Percentiles rank a stretch among this genome's conserved stretches.
Evolutionary conservation across 1,284 basidiomycete species (phyloP).

Genomic region (Cystobasidiaceae sp.): DNA sequence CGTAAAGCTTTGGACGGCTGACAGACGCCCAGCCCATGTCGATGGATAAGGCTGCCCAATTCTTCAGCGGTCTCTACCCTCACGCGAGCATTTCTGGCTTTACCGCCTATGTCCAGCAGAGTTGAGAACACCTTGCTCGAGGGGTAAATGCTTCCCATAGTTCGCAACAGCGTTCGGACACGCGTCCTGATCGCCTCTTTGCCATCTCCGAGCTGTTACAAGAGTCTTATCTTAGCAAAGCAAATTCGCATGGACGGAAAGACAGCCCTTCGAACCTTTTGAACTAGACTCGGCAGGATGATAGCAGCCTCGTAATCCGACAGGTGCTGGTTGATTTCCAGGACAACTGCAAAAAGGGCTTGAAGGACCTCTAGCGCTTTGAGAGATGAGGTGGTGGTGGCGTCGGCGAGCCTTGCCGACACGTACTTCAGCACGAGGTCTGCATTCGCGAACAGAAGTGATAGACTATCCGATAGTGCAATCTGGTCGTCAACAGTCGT

Average conservation of each 20-base stretch:
- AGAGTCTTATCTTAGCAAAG: not conserved
- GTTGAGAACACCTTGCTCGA: constrained; percentile 84
- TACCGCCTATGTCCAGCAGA: constrained; percentile 76
- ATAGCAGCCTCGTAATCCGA: constrained; percentile 81
- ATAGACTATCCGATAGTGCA: constrained; percentile 54
- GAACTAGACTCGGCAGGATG: constrained; percentile 83
- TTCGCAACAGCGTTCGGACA: constrained; percentile 52
- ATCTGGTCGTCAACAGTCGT: constrained; percentile 54
- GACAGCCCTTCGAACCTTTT: constrained; percentile 80
- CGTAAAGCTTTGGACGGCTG: constrained; percentile 72
- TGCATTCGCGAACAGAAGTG: constrained; percentile 77
- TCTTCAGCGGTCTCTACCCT: constrained; percentile 81
- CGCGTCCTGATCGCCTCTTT: constrained; percentile 50
- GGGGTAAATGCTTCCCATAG: constrained; percentile 62
- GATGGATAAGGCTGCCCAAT: constrained; percentile 67
- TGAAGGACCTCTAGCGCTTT: constrained; percentile 87
- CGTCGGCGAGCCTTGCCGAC: constrained; percentile 85
- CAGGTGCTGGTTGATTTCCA: constrained; percentile 70
- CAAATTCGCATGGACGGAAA: constrained; percentile 81
- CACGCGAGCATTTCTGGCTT: constrained; percentile 83
- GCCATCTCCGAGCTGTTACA: constrained; percentile 51
- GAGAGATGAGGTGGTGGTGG: constrained; percentile 83
- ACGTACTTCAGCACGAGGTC: constrained; percentile 92
- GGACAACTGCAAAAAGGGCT: constrained; percentile 65
- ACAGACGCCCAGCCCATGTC: constrained; percentile 75